These are phyloP conservation scores for Populus simonii DNA, from an alignment of 345 rosid genomes.

Conservation along the genomic window DNA sequence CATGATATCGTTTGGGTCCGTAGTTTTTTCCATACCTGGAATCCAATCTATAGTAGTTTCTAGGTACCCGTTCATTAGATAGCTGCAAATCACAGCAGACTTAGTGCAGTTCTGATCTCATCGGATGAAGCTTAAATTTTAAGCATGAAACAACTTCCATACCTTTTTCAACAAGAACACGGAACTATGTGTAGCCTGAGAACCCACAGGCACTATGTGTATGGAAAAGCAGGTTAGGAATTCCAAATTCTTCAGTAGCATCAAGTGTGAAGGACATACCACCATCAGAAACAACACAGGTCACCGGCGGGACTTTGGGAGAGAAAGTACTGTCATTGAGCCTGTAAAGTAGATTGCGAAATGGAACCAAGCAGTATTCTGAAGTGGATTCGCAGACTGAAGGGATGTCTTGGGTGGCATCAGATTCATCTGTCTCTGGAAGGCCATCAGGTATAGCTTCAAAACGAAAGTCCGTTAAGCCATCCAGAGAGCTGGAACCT, in stretches of 20 bases:
- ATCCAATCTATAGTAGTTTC: slow-evolving; percentile 3
- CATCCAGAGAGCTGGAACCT: not conserved
- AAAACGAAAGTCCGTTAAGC: not conserved
- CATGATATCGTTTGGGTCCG: not conserved
- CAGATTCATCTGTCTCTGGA: not conserved
- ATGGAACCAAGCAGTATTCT: not conserved
- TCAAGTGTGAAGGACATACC: not conserved
- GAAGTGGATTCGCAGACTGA: not conserved
- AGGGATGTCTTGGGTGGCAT: not conserved
- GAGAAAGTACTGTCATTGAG: not conserved
- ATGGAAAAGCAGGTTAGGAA: not conserved
- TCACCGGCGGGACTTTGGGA: not conserved
- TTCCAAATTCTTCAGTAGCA: not conserved
- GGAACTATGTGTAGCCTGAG: not conserved
- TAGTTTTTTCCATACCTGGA: slow-evolving; percentile 3
- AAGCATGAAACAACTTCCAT: not conserved
- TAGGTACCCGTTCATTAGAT: slow-evolving; percentile 6
- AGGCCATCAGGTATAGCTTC: slow-evolving; percentile 3
- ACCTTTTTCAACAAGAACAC: not conserved
- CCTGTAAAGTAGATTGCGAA: not conserved
- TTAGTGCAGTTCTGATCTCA: not conserved
- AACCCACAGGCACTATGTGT: not conserved
- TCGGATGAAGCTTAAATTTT: not conserved
- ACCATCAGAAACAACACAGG: not conserved
- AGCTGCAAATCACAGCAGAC: not conserved